These are phyloP conservation scores for Lasiosphaeris hirsuta DNA, from an alignment of 495 filamentous ascomycete genomes.

Conservation along the genomic window DNA sequence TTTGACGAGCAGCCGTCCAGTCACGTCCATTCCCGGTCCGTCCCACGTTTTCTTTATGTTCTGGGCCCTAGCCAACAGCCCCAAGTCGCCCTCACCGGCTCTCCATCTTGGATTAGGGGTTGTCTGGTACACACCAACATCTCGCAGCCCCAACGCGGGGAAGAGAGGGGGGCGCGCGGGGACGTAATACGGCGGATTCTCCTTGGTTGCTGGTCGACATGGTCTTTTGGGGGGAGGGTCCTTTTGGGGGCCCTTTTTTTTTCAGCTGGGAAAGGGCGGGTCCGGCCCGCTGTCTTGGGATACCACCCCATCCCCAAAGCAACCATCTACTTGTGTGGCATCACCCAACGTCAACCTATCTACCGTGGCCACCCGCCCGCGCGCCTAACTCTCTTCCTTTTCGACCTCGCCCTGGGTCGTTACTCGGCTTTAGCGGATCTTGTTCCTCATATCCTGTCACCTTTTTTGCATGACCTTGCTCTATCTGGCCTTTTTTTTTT, in stretches of 20 bases:
- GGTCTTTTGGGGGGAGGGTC: neutral
- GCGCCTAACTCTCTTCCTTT: no score
- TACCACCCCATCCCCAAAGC: slow-evolving; percentile 2
- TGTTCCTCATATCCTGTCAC: neutral
- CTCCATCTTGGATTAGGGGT: no score
- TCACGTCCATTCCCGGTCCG: no score
- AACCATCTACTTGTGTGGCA: neutral
- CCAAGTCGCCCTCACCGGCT: no score
- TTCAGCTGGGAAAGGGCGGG: slow-evolving; percentile 10
- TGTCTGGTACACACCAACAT: no score
- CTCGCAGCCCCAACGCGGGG: no score
- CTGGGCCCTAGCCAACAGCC: no score
- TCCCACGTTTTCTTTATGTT: no score
- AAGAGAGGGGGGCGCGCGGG: neutral
- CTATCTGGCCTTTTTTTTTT: slow-evolving; percentile 5
- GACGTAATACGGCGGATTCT: neutral
- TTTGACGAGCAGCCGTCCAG: no score
- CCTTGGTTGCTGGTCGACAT: neutral
- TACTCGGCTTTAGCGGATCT: neutral
- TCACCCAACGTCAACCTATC: neutral
- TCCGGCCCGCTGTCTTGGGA: slow-evolving; percentile 14
- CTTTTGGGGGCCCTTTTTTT: neutral
- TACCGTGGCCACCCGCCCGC: no score
- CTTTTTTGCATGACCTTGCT: neutral
- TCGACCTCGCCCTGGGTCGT: no score